phyloP scores from a whole-genome alignment of 441 rosid genomes.

The Populus tomentosa region DNA sequence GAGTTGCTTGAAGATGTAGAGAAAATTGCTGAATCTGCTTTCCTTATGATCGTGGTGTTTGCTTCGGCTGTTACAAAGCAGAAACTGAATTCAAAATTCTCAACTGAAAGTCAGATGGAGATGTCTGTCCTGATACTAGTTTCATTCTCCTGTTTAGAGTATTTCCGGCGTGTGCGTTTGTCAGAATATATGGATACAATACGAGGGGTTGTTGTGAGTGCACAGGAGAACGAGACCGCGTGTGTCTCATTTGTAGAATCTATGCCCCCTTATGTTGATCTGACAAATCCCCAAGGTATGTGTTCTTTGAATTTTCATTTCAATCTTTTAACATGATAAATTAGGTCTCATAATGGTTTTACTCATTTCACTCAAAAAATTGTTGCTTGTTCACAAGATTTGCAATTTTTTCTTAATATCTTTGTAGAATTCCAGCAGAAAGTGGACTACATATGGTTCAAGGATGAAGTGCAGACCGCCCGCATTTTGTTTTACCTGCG shows the following conservation, averaged over 20 bases:
- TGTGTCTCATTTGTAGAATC: slow-evolving; percentile 72
- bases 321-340: background rate
- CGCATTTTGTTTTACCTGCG: slow-evolving; percentile 82
- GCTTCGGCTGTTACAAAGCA: slow-evolving; percentile 73
- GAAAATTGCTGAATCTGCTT: slow-evolving; percentile 87
- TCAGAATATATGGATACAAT: slow-evolving; percentile 89
- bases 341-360: background rate
- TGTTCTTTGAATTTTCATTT: slow-evolving; percentile 5
- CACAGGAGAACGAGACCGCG: slow-evolving; percentile 72
- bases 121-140: slow-evolving; percentile 66
- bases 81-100: slow-evolving; percentile 42
- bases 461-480: slow-evolving; percentile 92
- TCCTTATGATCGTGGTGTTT: slow-evolving; percentile 85
- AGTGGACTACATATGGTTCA: slow-evolving; percentile 63
- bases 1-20: slow-evolving; percentile 57
- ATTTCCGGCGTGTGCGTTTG: slow-evolving; percentile 45
- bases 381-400: slow-evolving; percentile 10
- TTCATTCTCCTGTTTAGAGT: slow-evolving; percentile 57
- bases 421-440: slow-evolving; percentile 40
- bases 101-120: slow-evolving; percentile 51
- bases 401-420: slow-evolving; percentile 12
- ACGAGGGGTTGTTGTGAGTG: slow-evolving; percentile 58
- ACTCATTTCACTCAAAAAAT: background rate
- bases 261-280: slow-evolving; percentile 60
- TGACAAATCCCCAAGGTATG: slow-evolving; percentile 68